Percentiles rank a stretch among this genome's conserved stretches.
phyloP scores from a whole-genome alignment of 225 moss, liverwort and hornwort genomes.

The Sphagnum tenellum region DNA sequence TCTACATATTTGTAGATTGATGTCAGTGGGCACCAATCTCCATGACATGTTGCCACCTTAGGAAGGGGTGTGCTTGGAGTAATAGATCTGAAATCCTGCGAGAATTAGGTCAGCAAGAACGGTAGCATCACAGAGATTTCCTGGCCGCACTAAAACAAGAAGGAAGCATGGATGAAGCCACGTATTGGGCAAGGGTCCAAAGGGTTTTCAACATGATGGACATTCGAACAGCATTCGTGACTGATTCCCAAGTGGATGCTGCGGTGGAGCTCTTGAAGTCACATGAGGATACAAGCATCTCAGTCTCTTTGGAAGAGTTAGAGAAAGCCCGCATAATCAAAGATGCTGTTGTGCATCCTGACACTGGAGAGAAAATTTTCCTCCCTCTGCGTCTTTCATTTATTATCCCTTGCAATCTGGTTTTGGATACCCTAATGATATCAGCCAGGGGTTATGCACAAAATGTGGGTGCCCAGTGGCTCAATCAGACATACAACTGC shows the following conservation, averaged over 20 bases:
- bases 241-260: slow-evolving; percentile 65
- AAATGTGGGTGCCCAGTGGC: slow-evolving; percentile 93
- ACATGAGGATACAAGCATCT: slow-evolving; percentile 17
- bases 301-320: slow-evolving; percentile 34
- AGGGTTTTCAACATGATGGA: slow-evolving; percentile 98
- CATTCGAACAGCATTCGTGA: slow-evolving; percentile 79
- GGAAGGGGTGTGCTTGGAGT: too few relatives aligned
- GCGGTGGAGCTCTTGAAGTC: slow-evolving; percentile 57
- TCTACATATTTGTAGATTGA: too few relatives aligned
- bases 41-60: too few relatives aligned
- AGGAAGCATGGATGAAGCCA: slow-evolving; percentile 70
- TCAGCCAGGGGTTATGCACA: slow-evolving; percentile 74
- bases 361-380: slow-evolving; percentile 92
- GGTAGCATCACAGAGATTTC: too few relatives aligned
- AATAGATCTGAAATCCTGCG: too few relatives aligned
- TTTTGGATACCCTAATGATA: slow-evolving; percentile 87
- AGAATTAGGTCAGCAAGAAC: too few relatives aligned
- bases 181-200: slow-evolving; percentile 93
- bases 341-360: slow-evolving; percentile 87
- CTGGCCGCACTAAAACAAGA: too few relatives aligned
- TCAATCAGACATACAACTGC: slow-evolving; percentile 97
- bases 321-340: slow-evolving; percentile 75
- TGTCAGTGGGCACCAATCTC: too few relatives aligned
- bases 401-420: slow-evolving; percentile 85
- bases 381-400: slow-evolving; percentile 91